Evolutionary conservation across 306 rosid species (phyloP).

Genomic region (Castanea mollissima): DNA sequence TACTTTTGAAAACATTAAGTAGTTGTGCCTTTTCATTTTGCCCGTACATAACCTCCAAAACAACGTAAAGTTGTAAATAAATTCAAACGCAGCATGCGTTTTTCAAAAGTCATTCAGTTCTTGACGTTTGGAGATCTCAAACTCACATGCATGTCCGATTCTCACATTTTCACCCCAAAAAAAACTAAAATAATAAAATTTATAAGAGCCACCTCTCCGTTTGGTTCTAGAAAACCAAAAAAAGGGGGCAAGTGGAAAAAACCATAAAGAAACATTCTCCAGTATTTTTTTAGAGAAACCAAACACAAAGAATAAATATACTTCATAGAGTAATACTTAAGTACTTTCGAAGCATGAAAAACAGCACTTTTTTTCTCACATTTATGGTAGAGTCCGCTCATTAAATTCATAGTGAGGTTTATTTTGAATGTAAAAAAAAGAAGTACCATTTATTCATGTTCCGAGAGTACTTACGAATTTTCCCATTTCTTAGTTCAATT

Average conservation of each 20-base stretch:
- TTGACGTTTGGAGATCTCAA: neutral
- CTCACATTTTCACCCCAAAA: neutral
- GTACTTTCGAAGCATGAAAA: rapidly evolving
- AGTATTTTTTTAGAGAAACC: neutral
- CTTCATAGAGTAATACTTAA: no score
- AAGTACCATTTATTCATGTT: no score
- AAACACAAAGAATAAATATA: neutral
- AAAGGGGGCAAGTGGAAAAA: neutral
- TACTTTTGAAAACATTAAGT: no score
- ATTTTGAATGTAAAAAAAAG: no score
- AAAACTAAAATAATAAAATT: neutral
- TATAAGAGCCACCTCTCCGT: neutral
- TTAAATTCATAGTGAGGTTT: no score
- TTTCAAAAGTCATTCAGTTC: neutral
- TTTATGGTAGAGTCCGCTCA: no score
- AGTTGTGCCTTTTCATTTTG: no score
- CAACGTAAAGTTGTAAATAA: neutral
- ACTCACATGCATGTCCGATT: neutral
- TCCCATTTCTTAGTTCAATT: neutral
- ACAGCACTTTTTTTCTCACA: no score
- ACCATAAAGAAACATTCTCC: neutral
- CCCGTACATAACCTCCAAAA: neutral
- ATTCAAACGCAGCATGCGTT: neutral
- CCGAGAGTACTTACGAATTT: no score
- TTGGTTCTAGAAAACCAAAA: neutral